Percentiles rank a stretch among this genome's conserved stretches.
These are phyloP conservation scores for Ilex asprella DNA, from an alignment of 257 asterid species.

Conservation along the genomic window DNA sequence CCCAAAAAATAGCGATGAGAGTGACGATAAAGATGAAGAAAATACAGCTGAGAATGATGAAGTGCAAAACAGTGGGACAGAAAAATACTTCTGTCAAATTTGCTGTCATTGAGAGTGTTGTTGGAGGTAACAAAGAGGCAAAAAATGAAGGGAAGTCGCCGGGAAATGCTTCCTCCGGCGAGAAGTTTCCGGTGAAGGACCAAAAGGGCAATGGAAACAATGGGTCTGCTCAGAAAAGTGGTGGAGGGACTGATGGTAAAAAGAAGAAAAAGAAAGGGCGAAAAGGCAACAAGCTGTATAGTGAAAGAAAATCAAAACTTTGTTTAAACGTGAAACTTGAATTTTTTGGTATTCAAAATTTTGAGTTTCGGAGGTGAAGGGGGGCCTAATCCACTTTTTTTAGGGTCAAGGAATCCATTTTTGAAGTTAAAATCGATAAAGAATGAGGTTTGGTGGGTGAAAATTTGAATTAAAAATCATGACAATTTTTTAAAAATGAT, in stretches of 20 bases:
- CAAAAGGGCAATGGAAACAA: no score
- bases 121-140: background rate
- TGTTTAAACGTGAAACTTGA: no score
- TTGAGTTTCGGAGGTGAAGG: no score
- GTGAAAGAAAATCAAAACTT: no score
- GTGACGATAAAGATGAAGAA: background rate
- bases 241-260: conserved; percentile 8
- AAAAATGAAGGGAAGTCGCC: background rate
- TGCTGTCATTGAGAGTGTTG: background rate
- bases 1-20: conserved; percentile 10
- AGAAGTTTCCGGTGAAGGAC: background rate
- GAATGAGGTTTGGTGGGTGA: no score
- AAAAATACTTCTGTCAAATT: conserved; percentile 4
- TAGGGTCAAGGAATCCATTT: no score
- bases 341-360: no score
- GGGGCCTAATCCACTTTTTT: no score
- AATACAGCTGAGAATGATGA: background rate
- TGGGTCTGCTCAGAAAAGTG: conserved; percentile 14
- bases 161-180: background rate
- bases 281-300: no score
- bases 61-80: conserved; percentile 5
- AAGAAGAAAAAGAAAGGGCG: conserved; percentile 60
- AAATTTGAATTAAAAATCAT: no score
- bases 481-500: no score
- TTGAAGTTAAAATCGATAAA: no score